Conservation (phyloP, 2,329 filamentous ascomycete genomes). For the Aspergillus sp. region DNA sequence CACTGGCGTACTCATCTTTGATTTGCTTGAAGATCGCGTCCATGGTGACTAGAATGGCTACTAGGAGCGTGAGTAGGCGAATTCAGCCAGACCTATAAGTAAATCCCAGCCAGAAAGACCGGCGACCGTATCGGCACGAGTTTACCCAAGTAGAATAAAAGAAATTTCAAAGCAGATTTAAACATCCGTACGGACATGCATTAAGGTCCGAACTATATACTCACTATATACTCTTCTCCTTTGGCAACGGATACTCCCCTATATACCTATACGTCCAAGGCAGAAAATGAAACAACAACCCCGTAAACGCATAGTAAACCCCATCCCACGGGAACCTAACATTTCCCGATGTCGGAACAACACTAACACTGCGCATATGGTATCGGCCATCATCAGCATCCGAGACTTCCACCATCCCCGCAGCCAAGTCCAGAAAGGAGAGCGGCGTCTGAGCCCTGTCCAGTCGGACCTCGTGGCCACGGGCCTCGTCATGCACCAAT, state of each 20-base stretch:
- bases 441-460: slow-evolving; percentile 40
- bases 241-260: background rate
- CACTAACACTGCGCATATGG: slow-evolving; percentile 22
- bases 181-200: too few relatives aligned
- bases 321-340: background rate
- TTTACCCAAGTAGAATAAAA: background rate
- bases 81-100: background rate
- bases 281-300: background rate
- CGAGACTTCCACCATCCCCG: slow-evolving; percentile 51
- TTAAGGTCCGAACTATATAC: too few relatives aligned
- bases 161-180: too few relatives aligned
- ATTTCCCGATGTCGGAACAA: background rate
- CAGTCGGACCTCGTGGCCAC: slow-evolving; percentile 44
- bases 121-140: background rate
- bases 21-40: background rate
- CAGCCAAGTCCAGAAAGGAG: slow-evolving; percentile 47
- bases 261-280: background rate
- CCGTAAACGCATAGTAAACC: background rate
- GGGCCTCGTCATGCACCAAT: slow-evolving; percentile 21
- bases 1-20: background rate
- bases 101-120: background rate
- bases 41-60: background rate
- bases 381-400: slow-evolving; percentile 31
- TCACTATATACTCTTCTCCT: too few relatives aligned
- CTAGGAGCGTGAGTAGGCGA: background rate